phyloP scores from a whole-genome alignment of 208 protist species.

The Phytomonas francai region DNA sequence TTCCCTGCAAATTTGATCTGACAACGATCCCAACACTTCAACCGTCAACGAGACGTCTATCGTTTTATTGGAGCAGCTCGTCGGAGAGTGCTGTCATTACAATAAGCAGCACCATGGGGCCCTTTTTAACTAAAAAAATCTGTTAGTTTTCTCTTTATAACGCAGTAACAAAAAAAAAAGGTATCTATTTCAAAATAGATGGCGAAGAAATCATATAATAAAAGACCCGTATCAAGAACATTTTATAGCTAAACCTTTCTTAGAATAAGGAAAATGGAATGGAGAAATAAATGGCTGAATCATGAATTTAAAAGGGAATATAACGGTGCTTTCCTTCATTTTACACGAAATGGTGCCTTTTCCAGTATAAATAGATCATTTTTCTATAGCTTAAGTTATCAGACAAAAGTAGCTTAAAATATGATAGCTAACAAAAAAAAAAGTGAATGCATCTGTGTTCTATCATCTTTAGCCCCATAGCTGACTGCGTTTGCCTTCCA shows the following conservation, averaged over 20 bases:
- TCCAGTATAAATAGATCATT: background rate
- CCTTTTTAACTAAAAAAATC: too few species aligned
- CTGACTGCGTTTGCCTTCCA: background rate
- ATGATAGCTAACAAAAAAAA: background rate
- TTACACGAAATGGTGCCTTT: background rate
- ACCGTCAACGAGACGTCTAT: conserved; percentile 86
- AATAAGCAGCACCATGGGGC: conserved; percentile 51
- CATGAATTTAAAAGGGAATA: background rate
- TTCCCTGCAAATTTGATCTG: conserved; percentile 52
- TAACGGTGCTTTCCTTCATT: background rate
- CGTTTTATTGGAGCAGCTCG: conserved; percentile 93
- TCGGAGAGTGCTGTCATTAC: conserved; percentile 92
- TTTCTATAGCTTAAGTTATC: background rate
- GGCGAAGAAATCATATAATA: background rate
- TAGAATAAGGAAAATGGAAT: background rate
- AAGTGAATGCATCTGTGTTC: background rate
- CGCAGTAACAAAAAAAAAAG: background rate
- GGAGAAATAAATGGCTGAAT: background rate
- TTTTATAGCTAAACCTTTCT: background rate
- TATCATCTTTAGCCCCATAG: background rate
- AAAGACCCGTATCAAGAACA: background rate
- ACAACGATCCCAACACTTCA: conserved; percentile 64
- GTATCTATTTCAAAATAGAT: background rate
- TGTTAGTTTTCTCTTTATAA: conserved; percentile 4
- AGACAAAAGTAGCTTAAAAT: background rate